Evolutionary conservation across 2,329 filamentous ascomycete genomes (phyloP).

Genomic region (Hypoxylon sp.): DNA sequence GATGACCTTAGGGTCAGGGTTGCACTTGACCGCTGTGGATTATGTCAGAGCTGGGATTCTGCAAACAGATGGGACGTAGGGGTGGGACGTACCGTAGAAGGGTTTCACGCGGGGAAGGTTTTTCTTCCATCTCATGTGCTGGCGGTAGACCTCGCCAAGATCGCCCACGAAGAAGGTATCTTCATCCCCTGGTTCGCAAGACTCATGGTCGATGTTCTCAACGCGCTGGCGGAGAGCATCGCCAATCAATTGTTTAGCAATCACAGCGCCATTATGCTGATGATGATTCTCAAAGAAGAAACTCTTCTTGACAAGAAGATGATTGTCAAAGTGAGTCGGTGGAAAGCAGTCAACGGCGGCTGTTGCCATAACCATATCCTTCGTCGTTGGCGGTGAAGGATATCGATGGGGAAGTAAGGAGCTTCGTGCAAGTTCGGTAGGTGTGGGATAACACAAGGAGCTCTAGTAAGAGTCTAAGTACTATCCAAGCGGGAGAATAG

Average conservation of each 20-base stretch:
- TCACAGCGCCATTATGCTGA: slow-evolving; percentile 62
- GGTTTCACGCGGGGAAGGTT: slow-evolving; percentile 93
- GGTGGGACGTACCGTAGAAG: slow-evolving; percentile 82
- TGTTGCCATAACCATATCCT: slow-evolving; percentile 78
- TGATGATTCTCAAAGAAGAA: slow-evolving; percentile 58
- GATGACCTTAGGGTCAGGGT: slow-evolving; percentile 91
- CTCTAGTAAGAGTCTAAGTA: slow-evolving; percentile 39
- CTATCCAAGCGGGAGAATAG: slow-evolving; percentile 41
- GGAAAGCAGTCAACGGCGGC: slow-evolving; percentile 69
- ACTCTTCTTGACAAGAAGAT: slow-evolving; percentile 57
- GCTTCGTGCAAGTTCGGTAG: slow-evolving; percentile 44
- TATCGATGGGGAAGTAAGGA: slow-evolving; percentile 35
- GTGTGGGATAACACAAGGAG: slow-evolving; percentile 42
- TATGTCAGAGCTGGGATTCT: slow-evolving; percentile 29
- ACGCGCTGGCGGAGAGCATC: slow-evolving; percentile 89
- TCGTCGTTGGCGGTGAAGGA: slow-evolving; percentile 52
- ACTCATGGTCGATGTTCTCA: slow-evolving; percentile 85
- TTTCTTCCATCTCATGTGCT: slow-evolving; percentile 98
- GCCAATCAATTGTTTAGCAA: slow-evolving; percentile 86
- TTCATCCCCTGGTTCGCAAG: slow-evolving; percentile 92
- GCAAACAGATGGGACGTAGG: not conserved
- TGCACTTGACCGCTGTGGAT: slow-evolving; percentile 91
- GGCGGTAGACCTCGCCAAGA: slow-evolving; percentile 97
- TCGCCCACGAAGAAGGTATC: slow-evolving; percentile 99
- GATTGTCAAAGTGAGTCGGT: slow-evolving; percentile 65